Conservation (phyloP, 768 basidiomycete species). For the Suillus brevipes region DNA sequence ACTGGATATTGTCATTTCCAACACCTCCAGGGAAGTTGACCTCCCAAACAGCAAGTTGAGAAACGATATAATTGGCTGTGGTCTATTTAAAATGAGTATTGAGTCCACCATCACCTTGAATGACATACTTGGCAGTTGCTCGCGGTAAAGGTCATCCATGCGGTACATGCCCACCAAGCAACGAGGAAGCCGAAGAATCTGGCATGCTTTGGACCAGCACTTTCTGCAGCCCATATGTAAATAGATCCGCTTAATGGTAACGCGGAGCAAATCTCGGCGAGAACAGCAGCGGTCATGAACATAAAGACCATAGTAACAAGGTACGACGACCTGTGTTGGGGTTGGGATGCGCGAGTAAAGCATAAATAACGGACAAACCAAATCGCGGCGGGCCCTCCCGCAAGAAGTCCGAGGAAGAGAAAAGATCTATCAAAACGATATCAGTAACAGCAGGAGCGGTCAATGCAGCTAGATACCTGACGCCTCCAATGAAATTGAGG, state of each 20-base stretch:
- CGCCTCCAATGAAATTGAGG: constrained; percentile 88
- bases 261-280: constrained; percentile 91
- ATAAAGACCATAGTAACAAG: constrained; percentile 82
- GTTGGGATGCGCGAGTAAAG: background rate
- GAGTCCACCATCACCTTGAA: background rate
- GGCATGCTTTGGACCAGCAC: constrained; percentile 84
- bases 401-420: constrained; percentile 77
- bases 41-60: constrained; percentile 78
- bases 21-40: constrained; percentile 82
- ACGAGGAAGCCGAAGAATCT: constrained; percentile 88
- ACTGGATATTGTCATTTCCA: constrained; percentile 70
- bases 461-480: constrained; percentile 50
- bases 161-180: constrained; percentile 91
- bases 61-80: constrained; percentile 87
- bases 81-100: constrained; percentile 45
- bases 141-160: constrained; percentile 95
- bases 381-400: constrained; percentile 85
- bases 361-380: constrained; percentile 47
- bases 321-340: constrained; percentile 73
- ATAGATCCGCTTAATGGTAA: constrained; percentile 87
- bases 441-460: background rate
- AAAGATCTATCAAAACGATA: constrained; percentile 49
- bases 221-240: constrained; percentile 93
- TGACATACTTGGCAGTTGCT: constrained; percentile 77
- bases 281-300: constrained; percentile 81